These are phyloP conservation scores for Primulina huaijiensis DNA, from an alignment of 257 asterid species.

Conservation along the genomic window DNA sequence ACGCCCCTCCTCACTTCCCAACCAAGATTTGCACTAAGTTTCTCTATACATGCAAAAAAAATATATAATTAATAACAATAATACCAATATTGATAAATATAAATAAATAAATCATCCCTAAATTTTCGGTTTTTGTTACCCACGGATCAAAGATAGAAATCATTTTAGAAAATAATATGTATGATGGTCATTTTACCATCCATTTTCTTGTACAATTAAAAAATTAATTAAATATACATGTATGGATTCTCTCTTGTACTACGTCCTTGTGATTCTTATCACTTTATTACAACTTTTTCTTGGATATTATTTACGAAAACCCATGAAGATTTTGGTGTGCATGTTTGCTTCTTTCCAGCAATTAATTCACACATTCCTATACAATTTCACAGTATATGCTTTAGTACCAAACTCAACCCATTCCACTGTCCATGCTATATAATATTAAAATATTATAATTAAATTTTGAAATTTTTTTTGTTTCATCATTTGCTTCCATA, in stretches of 20 bases:
- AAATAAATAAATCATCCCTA: conserved; percentile 17
- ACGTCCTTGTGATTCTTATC: not conserved
- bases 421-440: not conserved
- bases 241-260: not conserved
- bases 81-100: too few relatives aligned
- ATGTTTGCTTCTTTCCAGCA: conserved; percentile 14
- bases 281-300: conserved; percentile 15
- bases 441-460: too few relatives aligned
- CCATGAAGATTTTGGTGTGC: conserved; percentile 56
- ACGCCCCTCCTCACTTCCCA: conserved; percentile 36
- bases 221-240: too few relatives aligned
- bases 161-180: too few relatives aligned
- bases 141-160: not conserved
- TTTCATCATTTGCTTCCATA: not conserved
- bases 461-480: not conserved
- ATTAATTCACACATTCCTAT: conserved; percentile 22
- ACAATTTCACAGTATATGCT: not conserved
- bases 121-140: conserved; percentile 27
- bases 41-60: conserved; percentile 9
- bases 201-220: not conserved
- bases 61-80: too few relatives aligned
- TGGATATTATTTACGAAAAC: conserved; percentile 39
- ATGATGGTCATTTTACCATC: too few relatives aligned
- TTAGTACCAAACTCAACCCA: conserved; percentile 27
- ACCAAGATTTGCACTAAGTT: conserved; percentile 42